These are phyloP conservation scores for Jaltomata sinuosa DNA, from an alignment of 257 asterid species.

Conservation along the genomic window DNA sequence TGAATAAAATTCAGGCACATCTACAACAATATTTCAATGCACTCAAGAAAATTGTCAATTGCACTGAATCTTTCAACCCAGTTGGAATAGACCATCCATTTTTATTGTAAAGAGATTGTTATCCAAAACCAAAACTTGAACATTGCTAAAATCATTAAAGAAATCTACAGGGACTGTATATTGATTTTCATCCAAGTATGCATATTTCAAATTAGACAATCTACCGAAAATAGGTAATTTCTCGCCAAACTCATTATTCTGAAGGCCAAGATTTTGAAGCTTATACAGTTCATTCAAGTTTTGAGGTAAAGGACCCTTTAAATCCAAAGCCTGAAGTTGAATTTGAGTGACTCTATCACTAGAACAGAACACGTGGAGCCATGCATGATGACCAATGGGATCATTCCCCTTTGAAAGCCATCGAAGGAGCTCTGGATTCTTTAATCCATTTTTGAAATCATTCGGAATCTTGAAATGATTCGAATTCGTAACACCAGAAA, in stretches of 20 bases:
- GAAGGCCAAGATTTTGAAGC: conserved; percentile 53
- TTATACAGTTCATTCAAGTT: conserved; percentile 41
- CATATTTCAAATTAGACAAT: conserved; percentile 25
- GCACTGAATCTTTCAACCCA: conserved; percentile 37
- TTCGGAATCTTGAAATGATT: conserved; percentile 48
- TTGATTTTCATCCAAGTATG: conserved; percentile 36
- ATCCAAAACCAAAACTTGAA: conserved; percentile 55
- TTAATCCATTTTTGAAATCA: conserved; percentile 48
- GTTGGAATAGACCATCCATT: conserved; percentile 59
- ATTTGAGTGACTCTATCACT: conserved; percentile 59
- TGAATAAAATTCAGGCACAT: conserved; percentile 48
- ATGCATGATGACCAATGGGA: conserved; percentile 65
- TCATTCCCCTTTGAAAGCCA: conserved; percentile 57
- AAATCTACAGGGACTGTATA: conserved; percentile 55
- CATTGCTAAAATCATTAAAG: conserved; percentile 41
- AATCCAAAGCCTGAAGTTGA: conserved; percentile 55
- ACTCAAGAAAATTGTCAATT: conserved; percentile 59
- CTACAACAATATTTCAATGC: conserved; percentile 41
- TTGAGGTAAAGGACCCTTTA: conserved; percentile 55
- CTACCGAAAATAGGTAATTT: conserved; percentile 50
- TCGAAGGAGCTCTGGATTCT: conserved; percentile 49
- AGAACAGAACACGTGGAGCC: conserved; percentile 61
- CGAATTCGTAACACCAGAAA: conserved; percentile 31
- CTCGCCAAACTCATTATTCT: conserved; percentile 44
- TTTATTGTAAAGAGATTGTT: conserved; percentile 46